A percentile compares a stretch with the other conserved stretches of the same genome.
These are phyloP conservation scores for Ascochyta pisi DNA, from an alignment of 2,329 filamentous ascomycete species.

Conservation along the genomic window DNA sequence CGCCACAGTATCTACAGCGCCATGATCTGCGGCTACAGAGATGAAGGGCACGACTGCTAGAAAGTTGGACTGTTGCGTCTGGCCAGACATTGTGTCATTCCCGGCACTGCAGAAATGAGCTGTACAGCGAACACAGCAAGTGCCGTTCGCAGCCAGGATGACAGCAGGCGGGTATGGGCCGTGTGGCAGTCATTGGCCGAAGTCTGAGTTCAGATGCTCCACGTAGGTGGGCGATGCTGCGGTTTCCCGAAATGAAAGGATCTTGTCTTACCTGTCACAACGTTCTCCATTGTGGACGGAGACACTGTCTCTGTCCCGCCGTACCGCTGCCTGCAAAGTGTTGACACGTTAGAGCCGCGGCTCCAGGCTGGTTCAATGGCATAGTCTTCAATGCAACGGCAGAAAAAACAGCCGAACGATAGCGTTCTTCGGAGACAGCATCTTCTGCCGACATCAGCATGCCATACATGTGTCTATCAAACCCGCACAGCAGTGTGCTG, in stretches of 20 bases:
- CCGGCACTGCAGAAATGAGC: constrained; percentile 34
- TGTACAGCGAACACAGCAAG: constrained; percentile 22
- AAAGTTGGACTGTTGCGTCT: constrained; percentile 30
- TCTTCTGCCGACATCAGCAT: constrained; percentile 36
- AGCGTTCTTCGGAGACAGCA: constrained; percentile 26
- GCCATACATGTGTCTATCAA: constrained; percentile 47
- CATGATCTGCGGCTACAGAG: constrained; percentile 25
- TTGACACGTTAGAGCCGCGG: constrained; percentile 22
- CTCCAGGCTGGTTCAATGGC: constrained; percentile 15
- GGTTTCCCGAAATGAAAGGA: constrained; percentile 51
- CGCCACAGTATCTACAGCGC: constrained; percentile 42
- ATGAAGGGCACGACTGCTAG: constrained; percentile 26
- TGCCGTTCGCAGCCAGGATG: constrained; percentile 36
- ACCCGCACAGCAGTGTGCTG: constrained; percentile 32
- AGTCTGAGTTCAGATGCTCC: constrained; percentile 48
- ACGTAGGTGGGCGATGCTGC: constrained; percentile 46
- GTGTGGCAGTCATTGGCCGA: constrained; percentile 38
- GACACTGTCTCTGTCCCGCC: constrained; percentile 20
- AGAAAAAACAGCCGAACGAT: constrained; percentile 6
- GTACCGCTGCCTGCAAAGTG: constrained; percentile 26
- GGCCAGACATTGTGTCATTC: constrained; percentile 36
- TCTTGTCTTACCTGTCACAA: constrained; percentile 41
- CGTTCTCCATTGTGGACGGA: background rate
- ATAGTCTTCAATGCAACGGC: constrained; percentile 25
- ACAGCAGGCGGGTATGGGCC: constrained; percentile 33